Conservation (phyloP, 31 red algal genomes). For the Odonthalia washingtoniensis region DNA sequence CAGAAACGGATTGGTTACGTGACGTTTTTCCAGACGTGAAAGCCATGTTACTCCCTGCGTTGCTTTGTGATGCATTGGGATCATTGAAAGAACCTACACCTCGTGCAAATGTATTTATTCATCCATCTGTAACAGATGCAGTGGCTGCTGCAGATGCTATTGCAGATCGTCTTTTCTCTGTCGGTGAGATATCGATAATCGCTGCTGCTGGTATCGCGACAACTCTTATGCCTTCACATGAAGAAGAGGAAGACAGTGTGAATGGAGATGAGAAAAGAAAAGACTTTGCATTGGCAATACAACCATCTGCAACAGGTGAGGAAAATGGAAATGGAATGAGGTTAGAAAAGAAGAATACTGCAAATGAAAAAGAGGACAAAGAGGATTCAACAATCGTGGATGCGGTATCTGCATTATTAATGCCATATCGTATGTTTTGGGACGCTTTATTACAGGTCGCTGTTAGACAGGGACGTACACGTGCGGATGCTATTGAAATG, state of each 20-base stretch:
- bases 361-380: conserved; percentile 8
- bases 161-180: conserved; percentile 40
- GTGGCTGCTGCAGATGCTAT: conserved; percentile 28
- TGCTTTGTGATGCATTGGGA: conserved; percentile 45
- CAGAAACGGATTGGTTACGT: conserved; percentile 66
- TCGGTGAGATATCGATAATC: conserved; percentile 19
- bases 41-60: conserved; percentile 49
- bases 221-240: conserved; percentile 26
- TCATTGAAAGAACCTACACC: conserved; percentile 35
- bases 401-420: conserved; percentile 51
- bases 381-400: conserved; percentile 33
- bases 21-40: conserved; percentile 72
- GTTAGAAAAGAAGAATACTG: too few relatives aligned
- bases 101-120: conserved; percentile 6
- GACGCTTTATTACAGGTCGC: conserved; percentile 34
- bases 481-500: conserved; percentile 32
- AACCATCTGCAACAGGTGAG: neutral
- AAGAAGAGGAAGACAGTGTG: neutral
- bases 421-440: conserved; percentile 62
- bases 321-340: too few relatives aligned
- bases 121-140: conserved; percentile 31
- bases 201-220: conserved; percentile 39
- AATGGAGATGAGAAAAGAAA: neutral
- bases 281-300: neutral
- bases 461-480: conserved; percentile 22